Evolutionary conservation across 345 rosid genomes (phyloP).

Genomic region (Viola odorata): DNA sequence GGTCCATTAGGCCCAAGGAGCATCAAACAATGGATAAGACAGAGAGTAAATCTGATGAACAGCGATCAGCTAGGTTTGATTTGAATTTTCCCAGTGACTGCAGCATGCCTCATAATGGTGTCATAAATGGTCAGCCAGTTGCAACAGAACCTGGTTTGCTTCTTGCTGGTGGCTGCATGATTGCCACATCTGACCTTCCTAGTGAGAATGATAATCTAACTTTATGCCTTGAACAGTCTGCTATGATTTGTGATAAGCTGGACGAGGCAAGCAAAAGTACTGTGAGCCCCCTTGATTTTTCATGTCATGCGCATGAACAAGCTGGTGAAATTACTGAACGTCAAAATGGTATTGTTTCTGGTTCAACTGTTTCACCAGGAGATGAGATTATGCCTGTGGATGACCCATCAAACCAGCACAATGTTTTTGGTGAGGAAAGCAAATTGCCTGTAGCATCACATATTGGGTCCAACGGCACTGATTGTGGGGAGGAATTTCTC

Average conservation of each 20-base stretch:
- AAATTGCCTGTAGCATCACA: background rate
- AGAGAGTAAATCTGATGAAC: constrained; percentile 9
- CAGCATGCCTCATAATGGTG: constrained; percentile 11
- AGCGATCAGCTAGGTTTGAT: constrained; percentile 17
- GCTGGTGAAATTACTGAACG: background rate
- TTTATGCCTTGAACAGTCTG: background rate
- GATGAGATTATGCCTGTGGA: background rate
- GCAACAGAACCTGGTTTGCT: constrained; percentile 24
- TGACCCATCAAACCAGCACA: background rate
- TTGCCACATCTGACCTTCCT: constrained; percentile 21
- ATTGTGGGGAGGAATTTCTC: background rate
- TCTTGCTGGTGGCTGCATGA: constrained; percentile 12
- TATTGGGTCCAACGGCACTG: constrained; percentile 5
- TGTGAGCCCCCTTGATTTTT: constrained; percentile 1
- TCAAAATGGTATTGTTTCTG: constrained; percentile 8
- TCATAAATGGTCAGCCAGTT: constrained; percentile 21
- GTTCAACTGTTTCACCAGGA: background rate
- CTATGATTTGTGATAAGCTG: background rate
- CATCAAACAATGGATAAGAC: constrained; percentile 10
- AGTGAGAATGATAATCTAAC: constrained; percentile 5
- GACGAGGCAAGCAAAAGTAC: constrained; percentile 6
- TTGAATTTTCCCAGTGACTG: constrained; percentile 20
- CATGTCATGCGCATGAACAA: background rate
- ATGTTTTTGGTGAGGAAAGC: constrained; percentile 1
- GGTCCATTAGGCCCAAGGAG: constrained; percentile 20